A percentile compares a stretch with the other conserved stretches of the same genome.
Evolutionary conservation across 768 basidiomycete genomes (phyloP).

Genomic region (Amanita muscaria): DNA sequence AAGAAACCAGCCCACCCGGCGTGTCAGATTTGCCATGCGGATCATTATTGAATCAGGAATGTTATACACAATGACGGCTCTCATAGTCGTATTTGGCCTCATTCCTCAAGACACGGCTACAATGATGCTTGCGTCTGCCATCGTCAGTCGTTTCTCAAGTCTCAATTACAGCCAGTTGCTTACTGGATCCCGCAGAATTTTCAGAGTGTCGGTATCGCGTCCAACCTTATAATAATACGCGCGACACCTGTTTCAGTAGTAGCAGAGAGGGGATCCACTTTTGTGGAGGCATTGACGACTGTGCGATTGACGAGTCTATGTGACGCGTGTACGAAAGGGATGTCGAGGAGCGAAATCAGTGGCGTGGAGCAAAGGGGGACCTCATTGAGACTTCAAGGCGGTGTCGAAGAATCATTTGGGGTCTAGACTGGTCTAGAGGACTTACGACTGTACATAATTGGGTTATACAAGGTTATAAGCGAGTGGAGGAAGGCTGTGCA

Average conservation of each 20-base stretch:
- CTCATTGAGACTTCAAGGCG: too few species aligned
- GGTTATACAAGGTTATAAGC: too few species aligned
- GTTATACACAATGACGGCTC: not conserved
- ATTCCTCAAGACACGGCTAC: not conserved
- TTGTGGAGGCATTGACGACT: too few species aligned
- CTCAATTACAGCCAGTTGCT: not conserved
- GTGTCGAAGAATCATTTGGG: too few species aligned
- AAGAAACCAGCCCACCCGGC: not conserved
- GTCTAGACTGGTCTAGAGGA: too few species aligned
- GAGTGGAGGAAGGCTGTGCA: too few species aligned
- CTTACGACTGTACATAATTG: too few species aligned
- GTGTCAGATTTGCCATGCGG: slow-evolving; percentile 3
- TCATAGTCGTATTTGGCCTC: not conserved
- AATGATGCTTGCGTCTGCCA: not conserved
- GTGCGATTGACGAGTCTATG: too few species aligned
- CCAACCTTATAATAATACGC: slow-evolving; percentile 6
- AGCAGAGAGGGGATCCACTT: too few species aligned
- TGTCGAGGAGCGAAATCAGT: too few species aligned
- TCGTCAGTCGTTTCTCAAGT: slow-evolving; percentile 1
- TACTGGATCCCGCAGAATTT: not conserved
- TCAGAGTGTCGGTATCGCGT: slow-evolving; percentile 2
- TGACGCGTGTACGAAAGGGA: too few species aligned
- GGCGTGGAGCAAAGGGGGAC: too few species aligned
- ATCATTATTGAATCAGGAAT: slow-evolving; percentile 7
- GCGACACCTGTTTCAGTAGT: not conserved